A percentile compares a stretch with the other conserved stretches of the same genome.
phyloP scores from a whole-genome alignment of 2,329 filamentous ascomycete genomes.

The Calycina herbarum region DNA sequence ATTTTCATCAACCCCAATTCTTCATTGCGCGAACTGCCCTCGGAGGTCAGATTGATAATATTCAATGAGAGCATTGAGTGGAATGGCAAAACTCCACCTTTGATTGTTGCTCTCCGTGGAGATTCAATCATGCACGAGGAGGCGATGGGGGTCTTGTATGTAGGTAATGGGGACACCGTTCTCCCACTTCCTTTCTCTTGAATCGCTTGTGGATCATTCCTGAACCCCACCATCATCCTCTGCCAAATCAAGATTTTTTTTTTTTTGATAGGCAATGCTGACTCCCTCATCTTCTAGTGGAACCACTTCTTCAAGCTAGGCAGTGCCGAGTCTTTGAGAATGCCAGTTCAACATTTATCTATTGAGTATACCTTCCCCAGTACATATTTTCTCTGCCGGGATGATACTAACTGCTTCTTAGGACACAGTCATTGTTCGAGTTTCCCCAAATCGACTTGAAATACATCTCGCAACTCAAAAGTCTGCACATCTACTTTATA shows the following conservation, averaged over 20 bases:
- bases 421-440: too few species aligned
- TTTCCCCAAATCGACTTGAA: too few species aligned
- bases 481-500: too few species aligned
- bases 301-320: not conserved
- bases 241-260: not conserved
- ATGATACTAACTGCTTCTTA: too few species aligned
- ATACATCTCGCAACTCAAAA: too few species aligned
- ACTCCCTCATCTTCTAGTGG: not conserved
- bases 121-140: not conserved
- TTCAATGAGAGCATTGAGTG: not conserved
- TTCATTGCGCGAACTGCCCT: not conserved
- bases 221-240: not conserved
- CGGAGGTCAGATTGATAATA: not conserved
- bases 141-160: not conserved
- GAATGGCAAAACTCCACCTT: not conserved
- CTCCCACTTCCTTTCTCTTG: not conserved
- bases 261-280: not conserved
- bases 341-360: too few species aligned
- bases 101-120: not conserved
- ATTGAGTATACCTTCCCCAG: too few species aligned
- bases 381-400: too few species aligned
- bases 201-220: not conserved
- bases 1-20: not conserved
- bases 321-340: too few species aligned
- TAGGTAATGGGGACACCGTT: not conserved